phyloP scores from a whole-genome alignment of 306 rosid genomes.

The Leucaena leucocephala region DNA sequence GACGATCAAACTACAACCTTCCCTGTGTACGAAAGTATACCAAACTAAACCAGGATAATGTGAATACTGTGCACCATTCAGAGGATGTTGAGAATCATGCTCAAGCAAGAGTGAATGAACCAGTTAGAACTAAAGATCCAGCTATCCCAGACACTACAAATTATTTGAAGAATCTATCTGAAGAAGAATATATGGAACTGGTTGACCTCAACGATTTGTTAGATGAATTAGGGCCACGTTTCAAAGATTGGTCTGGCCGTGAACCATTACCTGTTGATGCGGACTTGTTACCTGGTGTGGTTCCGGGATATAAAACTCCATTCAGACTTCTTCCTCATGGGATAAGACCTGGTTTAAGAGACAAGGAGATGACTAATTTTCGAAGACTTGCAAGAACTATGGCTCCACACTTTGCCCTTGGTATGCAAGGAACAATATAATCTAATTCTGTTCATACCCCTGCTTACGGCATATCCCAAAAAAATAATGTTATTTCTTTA shows the following conservation, averaged over 20 bases:
- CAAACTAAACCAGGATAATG: conserved; percentile 38
- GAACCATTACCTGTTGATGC: conserved; percentile 96
- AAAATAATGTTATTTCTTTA: conserved; percentile 25
- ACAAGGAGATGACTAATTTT: conserved; percentile 67
- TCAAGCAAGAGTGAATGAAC: conserved; percentile 32
- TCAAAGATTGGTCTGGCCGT: conserved; percentile 84
- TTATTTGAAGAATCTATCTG: conserved; percentile 58
- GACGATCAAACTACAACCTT: conserved; percentile 81
- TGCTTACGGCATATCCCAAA: conserved; percentile 21
- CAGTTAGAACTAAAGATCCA: conserved; percentile 38
- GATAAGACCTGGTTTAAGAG: conserved; percentile 53
- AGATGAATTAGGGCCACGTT: conserved; percentile 90
- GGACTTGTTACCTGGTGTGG: conserved; percentile 69
- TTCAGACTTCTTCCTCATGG: conserved; percentile 82
- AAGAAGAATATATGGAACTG: conserved; percentile 62
- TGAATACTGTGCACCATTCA: conserved; percentile 24
- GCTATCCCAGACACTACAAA: conserved; percentile 39
- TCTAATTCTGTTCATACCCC: conserved; percentile 34
- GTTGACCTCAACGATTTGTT: conserved; percentile 67
- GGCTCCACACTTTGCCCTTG: conserved; percentile 95
- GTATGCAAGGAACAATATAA: conserved; percentile 49
- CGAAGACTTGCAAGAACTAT: conserved; percentile 76
- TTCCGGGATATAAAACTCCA: conserved; percentile 75
- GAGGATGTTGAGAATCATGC: conserved; percentile 36
- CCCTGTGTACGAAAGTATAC: conserved; percentile 63